phyloP scores from a whole-genome alignment of 1,139 yeast species.

The Kurtzmaniella quercitrusa region DNA sequence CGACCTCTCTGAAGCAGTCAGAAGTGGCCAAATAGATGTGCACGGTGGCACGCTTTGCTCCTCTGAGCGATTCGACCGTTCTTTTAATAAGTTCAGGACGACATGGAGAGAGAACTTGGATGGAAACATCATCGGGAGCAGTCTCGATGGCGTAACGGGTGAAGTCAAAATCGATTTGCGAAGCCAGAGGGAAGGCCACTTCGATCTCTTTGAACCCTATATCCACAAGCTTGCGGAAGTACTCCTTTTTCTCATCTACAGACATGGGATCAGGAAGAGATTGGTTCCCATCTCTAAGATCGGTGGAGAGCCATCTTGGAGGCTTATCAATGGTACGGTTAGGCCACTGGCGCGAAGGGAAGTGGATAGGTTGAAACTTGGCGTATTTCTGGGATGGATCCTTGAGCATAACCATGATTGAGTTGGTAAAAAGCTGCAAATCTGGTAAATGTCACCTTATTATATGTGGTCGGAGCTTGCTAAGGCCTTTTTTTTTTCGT shows the following conservation, averaged over 20 bases:
- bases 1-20: conserved; percentile 85
- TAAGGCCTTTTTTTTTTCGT: neutral
- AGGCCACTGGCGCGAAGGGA: conserved; percentile 90
- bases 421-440: neutral
- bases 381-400: conserved; percentile 80
- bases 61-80: conserved; percentile 83
- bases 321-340: conserved; percentile 66
- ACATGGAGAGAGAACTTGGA: conserved; percentile 90
- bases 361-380: conserved; percentile 59
- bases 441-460: neutral
- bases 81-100: conserved; percentile 85
- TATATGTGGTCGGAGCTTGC: neutral
- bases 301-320: conserved; percentile 96
- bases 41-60: conserved; percentile 86
- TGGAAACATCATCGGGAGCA: conserved; percentile 89
- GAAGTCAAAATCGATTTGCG: conserved; percentile 93
- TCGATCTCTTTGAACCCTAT: conserved; percentile 96
- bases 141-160: conserved; percentile 88
- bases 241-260: conserved; percentile 80
- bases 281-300: conserved; percentile 95
- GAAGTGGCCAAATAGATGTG: conserved; percentile 93
- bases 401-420: conserved; percentile 34
- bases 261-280: conserved; percentile 97
- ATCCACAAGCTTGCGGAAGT: conserved; percentile 80
- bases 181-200: conserved; percentile 94